A percentile compares a stretch with the other conserved stretches of the same genome.
These are phyloP conservation scores for Whalleya microplaca DNA, from an alignment of 2,329 filamentous ascomycete genomes.

Conservation along the genomic window DNA sequence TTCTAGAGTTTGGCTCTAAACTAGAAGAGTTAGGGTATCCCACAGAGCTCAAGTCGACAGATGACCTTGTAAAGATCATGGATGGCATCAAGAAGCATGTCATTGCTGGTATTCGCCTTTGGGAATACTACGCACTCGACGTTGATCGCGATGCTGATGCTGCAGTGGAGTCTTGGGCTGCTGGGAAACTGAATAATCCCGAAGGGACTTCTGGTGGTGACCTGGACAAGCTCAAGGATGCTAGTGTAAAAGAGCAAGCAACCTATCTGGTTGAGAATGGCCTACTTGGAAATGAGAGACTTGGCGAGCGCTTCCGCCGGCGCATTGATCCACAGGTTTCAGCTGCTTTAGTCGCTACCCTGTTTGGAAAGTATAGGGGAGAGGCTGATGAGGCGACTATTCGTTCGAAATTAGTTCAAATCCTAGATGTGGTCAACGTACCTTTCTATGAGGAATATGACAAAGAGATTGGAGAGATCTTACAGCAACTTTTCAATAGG, in stretches of 20 bases:
- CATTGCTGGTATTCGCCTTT: slow-evolving; percentile 76
- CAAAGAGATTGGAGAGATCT: slow-evolving; percentile 75
- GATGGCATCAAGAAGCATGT: slow-evolving; percentile 81
- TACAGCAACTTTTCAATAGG: slow-evolving; percentile 90
- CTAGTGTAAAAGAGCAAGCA: slow-evolving; percentile 54
- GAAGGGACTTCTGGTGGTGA: slow-evolving; percentile 46
- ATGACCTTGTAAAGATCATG: slow-evolving; percentile 82
- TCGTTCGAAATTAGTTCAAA: slow-evolving; percentile 58
- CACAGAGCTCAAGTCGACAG: slow-evolving; percentile 68
- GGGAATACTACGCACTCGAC: slow-evolving; percentile 91
- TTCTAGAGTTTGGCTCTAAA: slow-evolving; percentile 76
- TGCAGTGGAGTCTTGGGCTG: slow-evolving; percentile 72
- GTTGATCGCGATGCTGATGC: slow-evolving; percentile 72
- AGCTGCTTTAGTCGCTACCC: slow-evolving; percentile 68
- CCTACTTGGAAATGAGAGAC: slow-evolving; percentile 69
- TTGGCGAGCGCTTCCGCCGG: slow-evolving; percentile 81
- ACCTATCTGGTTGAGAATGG: slow-evolving; percentile 70
- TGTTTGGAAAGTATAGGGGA: slow-evolving; percentile 69
- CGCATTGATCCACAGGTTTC: slow-evolving; percentile 69
- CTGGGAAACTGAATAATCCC: slow-evolving; percentile 59
- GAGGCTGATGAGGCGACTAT: slow-evolving; percentile 56
- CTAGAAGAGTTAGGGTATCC: slow-evolving; percentile 75
- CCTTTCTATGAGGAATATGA: slow-evolving; percentile 93
- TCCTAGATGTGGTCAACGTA: slow-evolving; percentile 85
- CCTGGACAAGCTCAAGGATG: slow-evolving; percentile 52